phyloP scores from a whole-genome alignment of 2,329 filamentous ascomycete genomes.

The Proliferodiscus dingleyae region DNA sequence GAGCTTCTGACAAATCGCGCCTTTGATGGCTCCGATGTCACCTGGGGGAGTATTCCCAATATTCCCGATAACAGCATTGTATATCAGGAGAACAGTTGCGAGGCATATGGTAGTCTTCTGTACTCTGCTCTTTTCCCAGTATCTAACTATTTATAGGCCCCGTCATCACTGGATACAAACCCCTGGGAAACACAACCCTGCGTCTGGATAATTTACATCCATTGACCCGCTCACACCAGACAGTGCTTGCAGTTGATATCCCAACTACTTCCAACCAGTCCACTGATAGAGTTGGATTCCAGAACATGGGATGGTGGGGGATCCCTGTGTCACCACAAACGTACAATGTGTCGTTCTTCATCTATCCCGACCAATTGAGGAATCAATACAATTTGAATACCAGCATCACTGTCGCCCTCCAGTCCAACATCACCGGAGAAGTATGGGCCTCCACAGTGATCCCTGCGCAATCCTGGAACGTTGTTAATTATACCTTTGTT shows the following conservation, averaged over 20 bases:
- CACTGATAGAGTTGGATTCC: constrained; percentile 25
- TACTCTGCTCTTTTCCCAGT: constrained; percentile 26
- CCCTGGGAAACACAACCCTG: constrained; percentile 34
- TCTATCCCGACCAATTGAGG: constrained; percentile 31
- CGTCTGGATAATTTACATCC: constrained; percentile 15
- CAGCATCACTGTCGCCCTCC: constrained; percentile 24
- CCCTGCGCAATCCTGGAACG: constrained; percentile 34
- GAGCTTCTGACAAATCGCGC: constrained; percentile 65
- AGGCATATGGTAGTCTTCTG: constrained; percentile 18
- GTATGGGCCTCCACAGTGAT: constrained; percentile 23
- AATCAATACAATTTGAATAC: constrained; percentile 15
- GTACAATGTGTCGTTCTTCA: constrained; percentile 31
- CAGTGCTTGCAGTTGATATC: constrained; percentile 16
- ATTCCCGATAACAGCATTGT: constrained; percentile 8
- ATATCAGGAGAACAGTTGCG: constrained; percentile 15
- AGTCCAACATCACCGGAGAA: constrained; percentile 26
- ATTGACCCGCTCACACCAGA: constrained; percentile 14
- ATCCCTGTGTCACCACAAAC: constrained; percentile 29
- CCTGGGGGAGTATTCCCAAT: constrained; percentile 7
- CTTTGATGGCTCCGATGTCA: constrained; percentile 46
- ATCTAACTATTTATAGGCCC: constrained; percentile 38
- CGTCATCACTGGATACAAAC: constrained; percentile 50
- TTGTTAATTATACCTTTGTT: constrained; percentile 33
- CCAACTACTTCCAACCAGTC: constrained; percentile 13
- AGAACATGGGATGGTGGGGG: constrained; percentile 32